Evolutionary conservation across 495 filamentous ascomycete species (phyloP), one percentile per base, ranked within the genome.

Genomic region (Xylaria scruposa): DNA sequence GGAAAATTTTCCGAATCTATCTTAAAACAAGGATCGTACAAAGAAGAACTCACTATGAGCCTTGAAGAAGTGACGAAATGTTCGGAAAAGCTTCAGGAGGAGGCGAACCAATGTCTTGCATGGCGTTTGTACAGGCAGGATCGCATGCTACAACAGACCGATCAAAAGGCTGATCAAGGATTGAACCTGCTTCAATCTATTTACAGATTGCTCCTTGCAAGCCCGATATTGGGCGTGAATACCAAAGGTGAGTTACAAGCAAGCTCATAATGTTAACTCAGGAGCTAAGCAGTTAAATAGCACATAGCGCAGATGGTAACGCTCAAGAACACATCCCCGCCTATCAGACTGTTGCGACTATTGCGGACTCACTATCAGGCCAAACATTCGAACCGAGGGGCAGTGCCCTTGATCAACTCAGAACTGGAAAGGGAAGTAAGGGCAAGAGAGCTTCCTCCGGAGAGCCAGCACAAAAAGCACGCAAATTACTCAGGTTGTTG

Each of bases 11-110:
- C 53, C 7, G 66, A 68, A 26, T 59, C 66, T 3, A 40, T 68
- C 24, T 31, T 59, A 26, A 68, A 68, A 46, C 66, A 68, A 21
- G 36, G 7, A 51, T 56, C 51, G 53, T 68, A 68, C 21, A 68
- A 68, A 46, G 40, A 56, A 3, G 65, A 68, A 5, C 49, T 68
- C 2, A 56, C 53, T 2, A 8, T 17, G 10, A 68, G 66, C 29
- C 19, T 68, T 12, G 36, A 13, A 29, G 66, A 68, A 29, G 53
- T 68, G 21, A 46, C n/a, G 3, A 58, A 29, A n/a, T 24, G 29
- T 59, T 40, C 53, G 5, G 36, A 68, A 59, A 68, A 42, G 33
- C 38, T 68, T 13, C 21, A 33, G 33, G 49, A 58, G 24, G 66
- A 68, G 44, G 66, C 66, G 29, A 40, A 26, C 4, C 66, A 68